Percentiles rank a stretch among this genome's conserved stretches.
phyloP scores from a whole-genome alignment of 179 eudicot species.

The Actinidia arguta region DNA sequence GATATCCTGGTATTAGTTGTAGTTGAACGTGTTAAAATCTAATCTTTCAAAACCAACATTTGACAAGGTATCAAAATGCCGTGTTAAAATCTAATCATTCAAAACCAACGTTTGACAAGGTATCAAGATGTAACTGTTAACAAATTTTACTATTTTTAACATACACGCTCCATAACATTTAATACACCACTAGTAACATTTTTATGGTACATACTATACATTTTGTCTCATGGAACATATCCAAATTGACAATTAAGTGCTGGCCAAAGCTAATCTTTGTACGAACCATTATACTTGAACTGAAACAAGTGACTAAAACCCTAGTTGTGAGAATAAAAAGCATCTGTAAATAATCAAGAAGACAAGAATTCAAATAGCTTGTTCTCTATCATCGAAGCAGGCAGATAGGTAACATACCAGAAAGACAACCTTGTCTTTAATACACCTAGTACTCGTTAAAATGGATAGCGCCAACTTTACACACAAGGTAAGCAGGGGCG shows the following conservation, averaged over 20 bases:
- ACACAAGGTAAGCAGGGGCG: slow-evolving; percentile 83
- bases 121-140: no score
- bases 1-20: no score
- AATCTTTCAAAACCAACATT: no score
- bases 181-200: no score
- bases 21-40: no score
- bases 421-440: slow-evolving; percentile 6
- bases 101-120: no score
- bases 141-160: no score
- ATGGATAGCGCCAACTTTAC: slow-evolving; percentile 98
- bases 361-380: not conserved
- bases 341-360: not conserved
- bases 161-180: no score
- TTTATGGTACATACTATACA: no score
- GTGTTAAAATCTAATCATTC: no score
- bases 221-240: no score
- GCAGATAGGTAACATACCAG: not conserved
- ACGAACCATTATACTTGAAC: slow-evolving; percentile 17
- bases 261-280: slow-evolving; percentile 18
- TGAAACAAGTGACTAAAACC: not conserved
- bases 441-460: slow-evolving; percentile 67
- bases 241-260: not conserved
- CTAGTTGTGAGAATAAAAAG: not conserved
- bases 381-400: not conserved
- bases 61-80: no score